Conservation (phyloP, 306 rosid genomes). For the Luffa aegyptiaca region DNA sequence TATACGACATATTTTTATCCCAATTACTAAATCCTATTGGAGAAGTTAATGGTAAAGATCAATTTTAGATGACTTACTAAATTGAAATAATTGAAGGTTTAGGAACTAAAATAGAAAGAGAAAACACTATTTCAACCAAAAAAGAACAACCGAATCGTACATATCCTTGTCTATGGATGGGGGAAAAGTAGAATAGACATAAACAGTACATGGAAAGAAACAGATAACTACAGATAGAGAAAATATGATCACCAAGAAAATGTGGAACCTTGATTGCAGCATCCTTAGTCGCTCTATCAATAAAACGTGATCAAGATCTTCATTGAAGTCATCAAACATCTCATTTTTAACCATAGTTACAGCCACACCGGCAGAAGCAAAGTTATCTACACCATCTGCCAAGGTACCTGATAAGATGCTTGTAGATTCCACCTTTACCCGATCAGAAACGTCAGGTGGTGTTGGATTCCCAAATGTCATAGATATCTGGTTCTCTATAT, state of each 20-base stretch:
- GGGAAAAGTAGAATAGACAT: background rate
- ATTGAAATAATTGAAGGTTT: background rate
- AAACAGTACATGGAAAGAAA: background rate
- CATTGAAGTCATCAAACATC: slow-evolving; percentile 18
- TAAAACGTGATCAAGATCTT: slow-evolving; percentile 52
- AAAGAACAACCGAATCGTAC: background rate
- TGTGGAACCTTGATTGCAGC: slow-evolving; percentile 50
- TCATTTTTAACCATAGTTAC: slow-evolving; percentile 27
- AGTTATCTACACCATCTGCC: slow-evolving; percentile 20
- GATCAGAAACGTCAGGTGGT: slow-evolving; percentile 15
- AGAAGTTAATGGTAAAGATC: background rate
- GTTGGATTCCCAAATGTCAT: background rate
- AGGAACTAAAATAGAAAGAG: background rate
- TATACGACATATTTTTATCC: background rate
- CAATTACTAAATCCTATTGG: background rate
- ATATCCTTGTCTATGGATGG: background rate
- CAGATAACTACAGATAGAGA: background rate
- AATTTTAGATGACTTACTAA: background rate
- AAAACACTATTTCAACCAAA: background rate
- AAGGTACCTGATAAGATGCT: slow-evolving; percentile 18
- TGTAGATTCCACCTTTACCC: slow-evolving; percentile 28
- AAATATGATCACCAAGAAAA: slow-evolving; percentile 12
- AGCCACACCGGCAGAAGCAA: slow-evolving; percentile 23
- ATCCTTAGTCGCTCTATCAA: slow-evolving; percentile 60
- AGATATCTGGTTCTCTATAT: background rate